A percentile compares a stretch with the other conserved stretches of the same genome.
Evolutionary conservation across 306 rosid genomes (phyloP).

Genomic region (Arachis stenosperma): DNA sequence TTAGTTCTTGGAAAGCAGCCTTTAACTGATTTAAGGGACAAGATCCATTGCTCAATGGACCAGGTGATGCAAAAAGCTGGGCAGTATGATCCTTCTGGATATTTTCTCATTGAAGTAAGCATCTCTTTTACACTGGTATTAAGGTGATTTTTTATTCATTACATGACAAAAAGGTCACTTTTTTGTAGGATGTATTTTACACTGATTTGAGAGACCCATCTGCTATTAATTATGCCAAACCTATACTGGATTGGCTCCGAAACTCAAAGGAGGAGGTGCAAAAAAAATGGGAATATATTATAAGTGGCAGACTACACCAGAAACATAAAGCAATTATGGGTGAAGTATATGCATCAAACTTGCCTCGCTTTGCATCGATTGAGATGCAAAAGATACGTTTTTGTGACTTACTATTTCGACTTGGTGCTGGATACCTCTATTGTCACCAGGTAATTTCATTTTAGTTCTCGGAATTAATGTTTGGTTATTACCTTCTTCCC

Average conservation of each 20-base stretch:
- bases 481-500: conserved; percentile 21
- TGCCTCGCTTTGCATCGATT: conserved; percentile 64
- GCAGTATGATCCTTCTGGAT: conserved; percentile 77
- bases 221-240: conserved; percentile 70
- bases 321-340: conserved; percentile 73
- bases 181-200: conserved; percentile 74
- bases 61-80: conserved; percentile 78
- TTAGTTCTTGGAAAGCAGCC: conserved; percentile 79
- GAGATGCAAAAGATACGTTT: conserved; percentile 72
- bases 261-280: conserved; percentile 66
- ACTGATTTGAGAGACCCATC: conserved; percentile 86
- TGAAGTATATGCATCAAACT: conserved; percentile 50
- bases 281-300: conserved; percentile 78
- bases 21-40: conserved; percentile 77
- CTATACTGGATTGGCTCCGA: conserved; percentile 78
- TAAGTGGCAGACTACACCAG: conserved; percentile 63
- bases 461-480: conserved; percentile 2
- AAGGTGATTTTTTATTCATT: conserved; percentile 27
- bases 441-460: conserved; percentile 79
- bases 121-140: conserved; percentile 37
- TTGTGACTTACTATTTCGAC: conserved; percentile 69
- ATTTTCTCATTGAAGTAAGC: conserved; percentile 84
- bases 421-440: conserved; percentile 87
- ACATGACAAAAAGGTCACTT: conserved; percentile 27
- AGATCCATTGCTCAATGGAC: conserved; percentile 75